phyloP scores from a whole-genome alignment of 2,329 filamentous ascomycete genomes.

The Xylariales sp. region DNA sequence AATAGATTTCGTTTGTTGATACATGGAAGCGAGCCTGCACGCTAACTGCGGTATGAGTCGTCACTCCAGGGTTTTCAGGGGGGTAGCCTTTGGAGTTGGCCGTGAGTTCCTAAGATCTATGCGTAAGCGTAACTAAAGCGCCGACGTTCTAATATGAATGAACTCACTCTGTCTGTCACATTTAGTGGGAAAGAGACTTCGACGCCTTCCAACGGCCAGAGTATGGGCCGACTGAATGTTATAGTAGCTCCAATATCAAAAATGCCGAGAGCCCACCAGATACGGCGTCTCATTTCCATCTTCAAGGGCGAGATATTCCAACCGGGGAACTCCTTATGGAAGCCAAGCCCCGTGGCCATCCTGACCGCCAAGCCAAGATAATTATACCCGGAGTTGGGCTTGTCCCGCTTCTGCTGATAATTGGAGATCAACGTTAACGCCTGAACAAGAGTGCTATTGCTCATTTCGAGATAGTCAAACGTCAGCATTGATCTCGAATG shows the following conservation, averaged over 20 bases:
- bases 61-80: no score
- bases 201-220: constrained; percentile 22
- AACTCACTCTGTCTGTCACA: constrained; percentile 18
- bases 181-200: constrained; percentile 23
- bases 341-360: constrained; percentile 61
- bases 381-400: constrained; percentile 63
- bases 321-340: constrained; percentile 58
- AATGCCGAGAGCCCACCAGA: constrained; percentile 55
- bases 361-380: constrained; percentile 60
- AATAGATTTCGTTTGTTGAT: constrained; percentile 2
- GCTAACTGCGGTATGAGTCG: no score
- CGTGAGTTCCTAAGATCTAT: no score
- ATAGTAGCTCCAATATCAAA: constrained; percentile 54
- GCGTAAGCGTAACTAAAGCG: no score
- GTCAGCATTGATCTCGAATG: constrained; percentile 14
- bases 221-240: constrained; percentile 49
- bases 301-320: constrained; percentile 47
- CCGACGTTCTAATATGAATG: no score
- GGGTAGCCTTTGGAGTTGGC: no score
- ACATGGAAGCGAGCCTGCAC: no score
- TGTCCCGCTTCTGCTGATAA: constrained; percentile 59
- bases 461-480: constrained; percentile 47
- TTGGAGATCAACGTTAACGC: constrained; percentile 50
- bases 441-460: constrained; percentile 49
- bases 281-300: constrained; percentile 52